These are phyloP conservation scores for Aspergillus nidulans DNA, from an alignment of 495 filamentous ascomycete species.

Conservation along the genomic window DNA sequence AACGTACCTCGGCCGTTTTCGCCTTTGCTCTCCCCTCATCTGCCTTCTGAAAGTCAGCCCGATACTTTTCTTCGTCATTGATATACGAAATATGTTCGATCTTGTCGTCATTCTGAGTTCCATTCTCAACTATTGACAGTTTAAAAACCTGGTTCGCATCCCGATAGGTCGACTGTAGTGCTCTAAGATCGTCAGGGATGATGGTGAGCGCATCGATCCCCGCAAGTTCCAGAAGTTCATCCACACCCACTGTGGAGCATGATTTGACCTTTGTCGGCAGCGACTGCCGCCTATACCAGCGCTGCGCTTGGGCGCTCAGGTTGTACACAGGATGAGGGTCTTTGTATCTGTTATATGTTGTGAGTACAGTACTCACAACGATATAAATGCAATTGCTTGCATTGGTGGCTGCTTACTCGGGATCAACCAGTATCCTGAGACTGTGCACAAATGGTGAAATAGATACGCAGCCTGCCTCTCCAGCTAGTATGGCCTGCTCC, in stretches of 20 bases:
- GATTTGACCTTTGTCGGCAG: conserved; percentile 4
- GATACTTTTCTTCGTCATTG: conserved; percentile 1
- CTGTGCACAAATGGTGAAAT: conserved; percentile 8
- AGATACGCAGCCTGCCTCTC: conserved; percentile 9
- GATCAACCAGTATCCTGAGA: background rate
- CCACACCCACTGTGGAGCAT: background rate
- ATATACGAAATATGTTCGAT: background rate
- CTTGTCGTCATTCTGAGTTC: background rate
- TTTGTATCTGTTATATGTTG: background rate
- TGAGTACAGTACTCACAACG: too few relatives aligned
- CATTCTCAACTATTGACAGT: background rate
- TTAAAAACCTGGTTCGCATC: background rate
- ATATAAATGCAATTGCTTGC: background rate
- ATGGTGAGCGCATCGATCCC: conserved; percentile 4
- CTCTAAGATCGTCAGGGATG: background rate
- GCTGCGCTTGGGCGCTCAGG: conserved; percentile 1
- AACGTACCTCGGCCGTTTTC: conserved; percentile 3
- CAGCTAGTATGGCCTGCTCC: conserved; percentile 7
- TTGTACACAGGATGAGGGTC: background rate
- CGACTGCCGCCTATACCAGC: background rate
- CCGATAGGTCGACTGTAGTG: background rate
- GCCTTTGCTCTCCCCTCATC: conserved; percentile 1
- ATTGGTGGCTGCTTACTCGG: background rate
- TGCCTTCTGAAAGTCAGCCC: background rate
- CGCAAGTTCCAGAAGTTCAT: conserved; percentile 8